Conservation (phyloP, 306 rosid genomes). For the Erythrophleum fordii region DNA sequence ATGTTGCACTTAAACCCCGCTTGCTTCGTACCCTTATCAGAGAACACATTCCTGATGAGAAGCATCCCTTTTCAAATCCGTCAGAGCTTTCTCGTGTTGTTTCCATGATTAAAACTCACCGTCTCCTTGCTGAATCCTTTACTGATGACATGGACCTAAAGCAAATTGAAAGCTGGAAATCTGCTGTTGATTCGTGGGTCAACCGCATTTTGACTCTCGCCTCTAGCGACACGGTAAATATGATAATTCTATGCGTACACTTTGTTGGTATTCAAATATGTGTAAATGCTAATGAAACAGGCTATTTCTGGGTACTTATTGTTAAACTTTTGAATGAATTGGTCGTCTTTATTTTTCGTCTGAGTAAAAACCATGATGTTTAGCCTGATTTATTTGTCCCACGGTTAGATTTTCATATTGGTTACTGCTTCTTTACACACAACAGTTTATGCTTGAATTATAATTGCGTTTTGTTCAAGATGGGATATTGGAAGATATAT, state of each 20-base stretch:
- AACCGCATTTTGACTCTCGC: constrained; percentile 57
- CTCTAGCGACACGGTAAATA: constrained; percentile 58
- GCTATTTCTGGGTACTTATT: background rate
- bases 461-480: background rate
- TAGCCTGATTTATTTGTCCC: background rate
- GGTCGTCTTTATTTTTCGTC: background rate
- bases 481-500: background rate
- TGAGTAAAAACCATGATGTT: background rate
- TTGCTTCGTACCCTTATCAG: constrained; percentile 58
- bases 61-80: constrained; percentile 46
- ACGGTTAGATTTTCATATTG: background rate
- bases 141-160: constrained; percentile 44
- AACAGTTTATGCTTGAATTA: background rate
- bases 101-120: constrained; percentile 59
- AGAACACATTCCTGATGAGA: constrained; percentile 59
- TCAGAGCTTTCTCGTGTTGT: constrained; percentile 54
- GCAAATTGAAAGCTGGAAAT: constrained; percentile 57
- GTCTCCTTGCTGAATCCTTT: constrained; percentile 63
- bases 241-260: background rate
- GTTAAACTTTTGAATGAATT: background rate
- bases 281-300: background rate
- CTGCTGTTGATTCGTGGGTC: constrained; percentile 75
- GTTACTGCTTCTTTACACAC: background rate
- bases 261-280: constrained; percentile 17
- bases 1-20: constrained; percentile 74